A percentile compares a stretch with the other conserved stretches of the same genome.
Evolutionary conservation across 352 stramenopile species (phyloP).

Genomic region (Phytophthora cactorum): DNA sequence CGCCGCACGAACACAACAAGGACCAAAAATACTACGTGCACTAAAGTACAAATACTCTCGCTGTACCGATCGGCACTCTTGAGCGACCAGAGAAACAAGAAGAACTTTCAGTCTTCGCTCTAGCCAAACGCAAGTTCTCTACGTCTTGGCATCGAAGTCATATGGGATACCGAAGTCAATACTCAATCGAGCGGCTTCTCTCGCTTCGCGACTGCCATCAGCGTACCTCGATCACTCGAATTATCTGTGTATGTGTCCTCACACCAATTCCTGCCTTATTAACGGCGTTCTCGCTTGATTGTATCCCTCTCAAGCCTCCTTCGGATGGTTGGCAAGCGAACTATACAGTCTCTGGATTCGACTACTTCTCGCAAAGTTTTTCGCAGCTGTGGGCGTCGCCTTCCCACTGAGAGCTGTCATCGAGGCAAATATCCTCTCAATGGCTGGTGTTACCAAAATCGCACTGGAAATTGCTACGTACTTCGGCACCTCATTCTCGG

Average conservation of each 20-base stretch:
- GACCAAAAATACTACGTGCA: not conserved
- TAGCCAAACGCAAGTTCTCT: not conserved
- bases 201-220: not conserved
- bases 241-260: not conserved
- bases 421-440: constrained; percentile 7
- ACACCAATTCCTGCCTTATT: constrained; percentile 1
- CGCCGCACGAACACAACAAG: not conserved
- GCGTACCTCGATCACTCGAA: not conserved
- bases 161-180: not conserved
- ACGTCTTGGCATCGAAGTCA: not conserved
- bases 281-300: constrained; percentile 5
- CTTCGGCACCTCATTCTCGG: constrained; percentile 1
- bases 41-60: not conserved
- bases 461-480: constrained; percentile 4
- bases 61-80: not conserved
- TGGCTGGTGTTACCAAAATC: constrained; percentile 5
- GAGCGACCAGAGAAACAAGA: not conserved
- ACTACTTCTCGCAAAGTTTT: constrained; percentile 6
- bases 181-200: not conserved
- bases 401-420: constrained; percentile 13
- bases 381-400: not conserved
- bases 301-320: constrained; percentile 11
- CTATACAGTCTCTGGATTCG: constrained; percentile 1
- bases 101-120: not conserved
- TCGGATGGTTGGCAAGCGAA: constrained; percentile 12